Conservation (phyloP, 306 rosid species). For the Prinsepia uniflora region DNA sequence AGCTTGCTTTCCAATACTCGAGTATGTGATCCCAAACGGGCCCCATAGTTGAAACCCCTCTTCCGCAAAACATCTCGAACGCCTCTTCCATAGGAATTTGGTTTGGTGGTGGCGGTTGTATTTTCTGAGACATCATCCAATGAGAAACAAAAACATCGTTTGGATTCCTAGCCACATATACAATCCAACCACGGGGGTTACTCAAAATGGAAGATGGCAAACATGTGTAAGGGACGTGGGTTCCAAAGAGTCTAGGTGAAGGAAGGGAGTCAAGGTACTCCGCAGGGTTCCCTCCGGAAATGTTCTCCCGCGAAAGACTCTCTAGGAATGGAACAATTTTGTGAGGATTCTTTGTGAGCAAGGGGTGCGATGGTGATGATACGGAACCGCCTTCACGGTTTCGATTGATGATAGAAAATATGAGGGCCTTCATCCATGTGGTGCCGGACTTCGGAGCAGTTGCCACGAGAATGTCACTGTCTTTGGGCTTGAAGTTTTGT, state of each 20-base stretch:
- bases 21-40: conserved; percentile 48
- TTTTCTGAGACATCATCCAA: conserved; percentile 20
- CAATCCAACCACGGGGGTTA: conserved; percentile 4
- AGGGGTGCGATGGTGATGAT: conserved; percentile 8
- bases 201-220: conserved; percentile 11
- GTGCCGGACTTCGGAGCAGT: conserved; percentile 26
- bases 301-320: not conserved
- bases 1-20: conserved; percentile 43
- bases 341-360: conserved; percentile 23
- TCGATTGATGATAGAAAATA: conserved; percentile 18
- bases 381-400: not conserved
- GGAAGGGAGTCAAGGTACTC: not conserved
- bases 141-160: conserved; percentile 41
- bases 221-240: conserved; percentile 17
- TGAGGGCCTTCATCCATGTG: conserved; percentile 32
- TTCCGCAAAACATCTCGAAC: conserved; percentile 40
- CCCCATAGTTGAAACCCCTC: conserved; percentile 29
- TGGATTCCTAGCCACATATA: conserved; percentile 49
- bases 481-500: conserved; percentile 11
- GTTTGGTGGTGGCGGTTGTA: not conserved
- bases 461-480: conserved; percentile 15
- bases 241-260: conserved; percentile 19
- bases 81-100: conserved; percentile 29
- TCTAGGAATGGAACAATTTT: conserved; percentile 17
- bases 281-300: too few species aligned